Conservation (phyloP, 2,329 filamentous ascomycete species). For the Botryotinia calthae region DNA sequence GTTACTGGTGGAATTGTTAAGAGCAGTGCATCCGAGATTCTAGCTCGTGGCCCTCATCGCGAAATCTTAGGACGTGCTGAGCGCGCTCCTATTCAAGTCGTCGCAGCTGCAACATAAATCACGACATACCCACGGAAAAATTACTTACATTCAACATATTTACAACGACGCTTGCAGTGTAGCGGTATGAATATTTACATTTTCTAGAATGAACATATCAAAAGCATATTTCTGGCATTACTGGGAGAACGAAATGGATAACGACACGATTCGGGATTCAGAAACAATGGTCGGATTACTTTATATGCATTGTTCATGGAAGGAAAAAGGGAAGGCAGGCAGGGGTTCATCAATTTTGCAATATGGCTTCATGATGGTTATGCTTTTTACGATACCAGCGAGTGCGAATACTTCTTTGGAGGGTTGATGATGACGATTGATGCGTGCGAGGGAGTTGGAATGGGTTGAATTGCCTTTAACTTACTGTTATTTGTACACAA, state of each 20-base stretch:
- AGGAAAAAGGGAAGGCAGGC: not conserved
- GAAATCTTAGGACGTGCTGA: conserved; percentile 29
- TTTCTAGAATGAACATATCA: conserved; percentile 11
- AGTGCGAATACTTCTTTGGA: conserved; percentile 5
- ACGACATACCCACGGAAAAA: not conserved
- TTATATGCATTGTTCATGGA: conserved; percentile 12
- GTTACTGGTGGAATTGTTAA: conserved; percentile 93
- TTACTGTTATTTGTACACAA: conserved; percentile 5
- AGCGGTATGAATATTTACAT: not conserved
- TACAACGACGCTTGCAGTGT: conserved; percentile 1
- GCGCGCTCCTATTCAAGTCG: conserved; percentile 29
- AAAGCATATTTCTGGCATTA: conserved; percentile 17
- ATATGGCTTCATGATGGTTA: conserved; percentile 13
- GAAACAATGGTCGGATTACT: not conserved
- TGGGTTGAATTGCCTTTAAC: not conserved
- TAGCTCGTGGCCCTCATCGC: conserved; percentile 38
- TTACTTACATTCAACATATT: conserved; percentile 11
- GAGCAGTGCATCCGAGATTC: conserved; percentile 70
- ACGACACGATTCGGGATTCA: conserved; percentile 1
- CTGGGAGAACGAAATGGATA: conserved; percentile 9
- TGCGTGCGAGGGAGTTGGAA: not conserved
- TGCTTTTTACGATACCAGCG: conserved; percentile 23
- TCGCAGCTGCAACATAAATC: conserved; percentile 31
- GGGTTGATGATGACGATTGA: not conserved
- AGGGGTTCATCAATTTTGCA: not conserved